A percentile compares a stretch with the other conserved stretches of the same genome.
Conservation (phyloP, 495 filamentous ascomycete species). For the Lentithecium fluviatile region DNA sequence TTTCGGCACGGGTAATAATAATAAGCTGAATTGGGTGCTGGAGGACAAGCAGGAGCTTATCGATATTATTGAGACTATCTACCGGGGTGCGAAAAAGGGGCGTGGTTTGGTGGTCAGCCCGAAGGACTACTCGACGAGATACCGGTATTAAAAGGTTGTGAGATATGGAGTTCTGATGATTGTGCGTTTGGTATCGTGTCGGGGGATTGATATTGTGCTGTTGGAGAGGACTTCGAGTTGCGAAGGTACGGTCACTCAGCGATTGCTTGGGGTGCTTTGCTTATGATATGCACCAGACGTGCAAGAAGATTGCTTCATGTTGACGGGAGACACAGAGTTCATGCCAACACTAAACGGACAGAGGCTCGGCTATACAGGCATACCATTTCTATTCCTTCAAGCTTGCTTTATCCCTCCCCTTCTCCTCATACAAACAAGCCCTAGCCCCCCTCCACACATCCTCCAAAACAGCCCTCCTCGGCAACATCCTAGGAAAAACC, state of each 20-base stretch:
- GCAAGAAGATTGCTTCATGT: too few relatives aligned
- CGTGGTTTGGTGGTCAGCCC: constrained; percentile 92
- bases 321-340: too few relatives aligned
- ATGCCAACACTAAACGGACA: too few relatives aligned
- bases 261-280: too few relatives aligned
- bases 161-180: too few relatives aligned
- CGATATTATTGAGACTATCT: constrained; percentile 97
- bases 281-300: too few relatives aligned
- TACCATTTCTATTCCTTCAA: too few relatives aligned
- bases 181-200: too few relatives aligned
- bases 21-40: constrained; percentile 91
- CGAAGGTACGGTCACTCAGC: too few relatives aligned
- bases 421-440: constrained; percentile 64
- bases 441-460: constrained; percentile 80
- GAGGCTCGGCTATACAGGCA: too few relatives aligned
- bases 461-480: constrained; percentile 68
- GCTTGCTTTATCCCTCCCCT: background rate
- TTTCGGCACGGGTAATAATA: constrained; percentile 86
- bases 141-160: constrained; percentile 20
- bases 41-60: constrained; percentile 99
- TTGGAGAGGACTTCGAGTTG: too few relatives aligned
- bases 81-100: constrained; percentile 95
- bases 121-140: constrained; percentile 56
- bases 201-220: too few relatives aligned
- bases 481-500: constrained; percentile 83